These are phyloP conservation scores for Elsinoe necatrix DNA, from an alignment of 2,329 filamentous ascomycete species.

Conservation along the genomic window DNA sequence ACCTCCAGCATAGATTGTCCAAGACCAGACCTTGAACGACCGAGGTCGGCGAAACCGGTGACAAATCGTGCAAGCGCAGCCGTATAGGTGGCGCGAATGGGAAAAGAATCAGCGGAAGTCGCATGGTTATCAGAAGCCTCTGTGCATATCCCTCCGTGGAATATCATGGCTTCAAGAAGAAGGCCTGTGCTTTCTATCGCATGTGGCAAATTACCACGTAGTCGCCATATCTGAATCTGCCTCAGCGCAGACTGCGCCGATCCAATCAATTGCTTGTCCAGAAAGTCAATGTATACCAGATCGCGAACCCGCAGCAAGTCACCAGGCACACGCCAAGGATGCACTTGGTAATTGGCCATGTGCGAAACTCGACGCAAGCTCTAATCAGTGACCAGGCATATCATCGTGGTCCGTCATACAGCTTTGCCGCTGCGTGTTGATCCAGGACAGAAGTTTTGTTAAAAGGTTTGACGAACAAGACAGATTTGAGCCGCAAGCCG, in stretches of 20 bases:
- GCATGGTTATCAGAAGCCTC: conserved; percentile 40
- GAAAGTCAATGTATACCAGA: conserved; percentile 48
- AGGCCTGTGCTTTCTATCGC: conserved; percentile 71
- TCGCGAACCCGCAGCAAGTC: conserved; percentile 59
- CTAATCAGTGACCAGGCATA: neutral
- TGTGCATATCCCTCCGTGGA: conserved; percentile 46
- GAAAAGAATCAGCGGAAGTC: conserved; percentile 4
- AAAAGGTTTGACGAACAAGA: neutral
- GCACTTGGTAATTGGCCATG: conserved; percentile 51
- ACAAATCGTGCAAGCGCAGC: conserved; percentile 64
- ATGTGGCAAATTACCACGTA: conserved; percentile 66
- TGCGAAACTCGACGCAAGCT: neutral
- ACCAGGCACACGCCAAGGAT: conserved; percentile 59
- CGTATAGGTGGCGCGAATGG: conserved; percentile 58
- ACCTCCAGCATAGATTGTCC: conserved; percentile 58
- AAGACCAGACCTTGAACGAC: conserved; percentile 53
- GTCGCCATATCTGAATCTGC: conserved; percentile 47
- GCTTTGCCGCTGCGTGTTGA: neutral
- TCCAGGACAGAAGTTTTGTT: neutral
- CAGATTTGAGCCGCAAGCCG: neutral
- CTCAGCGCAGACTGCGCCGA: neutral
- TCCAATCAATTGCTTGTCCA: neutral
- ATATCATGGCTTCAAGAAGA: conserved; percentile 59
- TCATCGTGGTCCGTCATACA: neutral
- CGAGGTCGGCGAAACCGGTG: conserved; percentile 68